phyloP scores from a whole-genome alignment of 1,284 basidiomycete genomes.

The Ustilago crameri region DNA sequence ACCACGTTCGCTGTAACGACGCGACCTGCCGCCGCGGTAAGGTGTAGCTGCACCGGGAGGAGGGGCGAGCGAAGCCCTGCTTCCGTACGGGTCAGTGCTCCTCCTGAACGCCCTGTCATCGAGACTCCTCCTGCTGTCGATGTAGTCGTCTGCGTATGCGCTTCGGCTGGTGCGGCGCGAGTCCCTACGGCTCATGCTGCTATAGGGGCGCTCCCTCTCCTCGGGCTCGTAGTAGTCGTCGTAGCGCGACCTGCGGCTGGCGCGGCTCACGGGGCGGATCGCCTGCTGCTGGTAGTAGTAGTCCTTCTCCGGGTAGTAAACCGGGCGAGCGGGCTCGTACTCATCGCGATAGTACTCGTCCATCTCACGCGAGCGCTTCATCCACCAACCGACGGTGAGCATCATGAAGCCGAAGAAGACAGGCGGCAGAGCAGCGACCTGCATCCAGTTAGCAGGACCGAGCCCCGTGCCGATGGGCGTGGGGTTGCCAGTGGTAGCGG shows the following conservation, averaged over 20 bases:
- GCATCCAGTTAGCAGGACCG: conserved; percentile 60
- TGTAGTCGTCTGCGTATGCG: conserved; percentile 18
- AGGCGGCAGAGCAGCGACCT: conserved; percentile 57
- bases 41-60: conserved; percentile 16
- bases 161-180: conserved; percentile 23
- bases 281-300: conserved; percentile 27
- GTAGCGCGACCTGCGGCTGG: conserved; percentile 43
- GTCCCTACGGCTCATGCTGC: conserved; percentile 35
- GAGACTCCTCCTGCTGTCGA: conserved; percentile 38
- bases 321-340: conserved; percentile 43
- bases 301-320: conserved; percentile 37
- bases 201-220: conserved; percentile 36
- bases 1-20: conserved; percentile 49
- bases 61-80: conserved; percentile 32
- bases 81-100: conserved; percentile 36
- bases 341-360: conserved; percentile 45
- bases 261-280: conserved; percentile 40
- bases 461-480: conserved; percentile 22
- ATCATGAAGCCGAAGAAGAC: conserved; percentile 55
- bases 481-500: conserved; percentile 17
- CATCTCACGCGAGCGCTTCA: conserved; percentile 41
- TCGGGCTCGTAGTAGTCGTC: conserved; percentile 50
- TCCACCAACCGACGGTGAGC: conserved; percentile 43
- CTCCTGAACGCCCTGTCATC: conserved; percentile 32
- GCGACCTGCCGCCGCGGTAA: conserved; percentile 46